Conservation (phyloP, 2,329 filamentous ascomycete species). For the Thielaviopsis ethacetica region DNA sequence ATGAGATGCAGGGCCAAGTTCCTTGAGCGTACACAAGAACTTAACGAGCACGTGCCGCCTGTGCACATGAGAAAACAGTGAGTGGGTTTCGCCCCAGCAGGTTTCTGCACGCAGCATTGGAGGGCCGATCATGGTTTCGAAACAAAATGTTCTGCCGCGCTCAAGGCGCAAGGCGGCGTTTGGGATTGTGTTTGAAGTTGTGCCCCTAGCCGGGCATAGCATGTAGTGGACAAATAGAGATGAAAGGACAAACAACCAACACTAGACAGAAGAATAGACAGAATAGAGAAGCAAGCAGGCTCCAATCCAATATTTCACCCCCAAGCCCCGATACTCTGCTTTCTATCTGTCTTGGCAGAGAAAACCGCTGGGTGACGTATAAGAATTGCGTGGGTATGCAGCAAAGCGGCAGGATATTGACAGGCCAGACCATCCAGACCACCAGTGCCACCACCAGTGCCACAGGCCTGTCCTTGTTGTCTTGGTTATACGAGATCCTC, state of each 20-base stretch:
- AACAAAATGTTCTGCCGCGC: background rate
- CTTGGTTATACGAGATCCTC: background rate
- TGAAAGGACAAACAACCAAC: background rate
- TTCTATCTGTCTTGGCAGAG: background rate
- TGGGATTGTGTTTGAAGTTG: slow-evolving; percentile 3
- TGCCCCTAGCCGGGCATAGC: background rate
- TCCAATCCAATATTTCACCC: too few relatives aligned
- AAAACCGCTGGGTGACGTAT: background rate
- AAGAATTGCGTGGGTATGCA: background rate
- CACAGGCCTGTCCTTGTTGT: background rate
- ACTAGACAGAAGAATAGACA: background rate
- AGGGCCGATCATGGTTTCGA: slow-evolving; percentile 9
- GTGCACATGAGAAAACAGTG: background rate
- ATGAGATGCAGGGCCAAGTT: background rate
- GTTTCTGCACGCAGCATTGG: background rate
- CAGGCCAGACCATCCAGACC: background rate
- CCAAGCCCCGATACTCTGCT: background rate
- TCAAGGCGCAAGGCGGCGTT: background rate
- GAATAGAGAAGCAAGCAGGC: background rate
- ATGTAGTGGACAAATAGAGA: background rate
- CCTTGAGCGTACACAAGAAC: too few relatives aligned
- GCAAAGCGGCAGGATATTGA: background rate
- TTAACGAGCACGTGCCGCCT: too few relatives aligned
- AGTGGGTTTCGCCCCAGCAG: background rate
- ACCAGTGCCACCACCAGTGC: too few relatives aligned